These are phyloP conservation scores for Thyridium curvatum DNA, from an alignment of 2,329 filamentous ascomycete genomes.

Conservation along the genomic window DNA sequence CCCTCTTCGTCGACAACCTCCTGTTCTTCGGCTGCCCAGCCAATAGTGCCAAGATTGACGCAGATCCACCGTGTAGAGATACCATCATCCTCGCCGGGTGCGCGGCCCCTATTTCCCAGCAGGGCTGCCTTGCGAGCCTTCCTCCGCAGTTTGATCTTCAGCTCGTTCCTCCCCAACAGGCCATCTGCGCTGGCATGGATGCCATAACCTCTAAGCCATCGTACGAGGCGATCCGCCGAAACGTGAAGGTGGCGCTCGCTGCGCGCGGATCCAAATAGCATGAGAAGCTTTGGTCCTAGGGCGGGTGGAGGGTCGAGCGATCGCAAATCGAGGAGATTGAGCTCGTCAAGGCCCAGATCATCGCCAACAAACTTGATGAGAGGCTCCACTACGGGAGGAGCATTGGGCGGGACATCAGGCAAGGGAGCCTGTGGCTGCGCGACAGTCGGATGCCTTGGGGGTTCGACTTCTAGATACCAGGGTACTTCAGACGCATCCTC, in stretches of 20 bases:
- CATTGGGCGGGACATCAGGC: conserved; percentile 54
- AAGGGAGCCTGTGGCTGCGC: conserved; percentile 38
- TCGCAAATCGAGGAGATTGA: conserved; percentile 77
- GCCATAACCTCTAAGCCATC: conserved; percentile 74
- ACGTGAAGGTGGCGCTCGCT: conserved; percentile 92
- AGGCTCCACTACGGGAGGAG: conserved; percentile 65
- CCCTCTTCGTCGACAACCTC: conserved; percentile 40
- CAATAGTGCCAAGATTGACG: conserved; percentile 73
- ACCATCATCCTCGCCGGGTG: conserved; percentile 68
- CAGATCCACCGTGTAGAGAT: conserved; percentile 95
- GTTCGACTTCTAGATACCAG: conserved; percentile 82
- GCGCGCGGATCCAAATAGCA: conserved; percentile 86
- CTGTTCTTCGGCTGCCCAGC: conserved; percentile 37
- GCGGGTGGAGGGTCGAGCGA: conserved; percentile 79
- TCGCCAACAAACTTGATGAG: conserved; percentile 75
- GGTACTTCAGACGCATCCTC: conserved; percentile 17
- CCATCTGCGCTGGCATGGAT: conserved; percentile 79
- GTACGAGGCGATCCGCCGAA: conserved; percentile 79
- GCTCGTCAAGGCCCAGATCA: conserved; percentile 78
- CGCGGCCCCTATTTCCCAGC: conserved; percentile 62
- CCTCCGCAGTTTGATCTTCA: conserved; percentile 79
- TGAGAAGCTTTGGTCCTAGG: conserved; percentile 80
- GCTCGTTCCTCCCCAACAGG: conserved; percentile 79
- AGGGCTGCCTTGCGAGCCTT: conserved; percentile 78
- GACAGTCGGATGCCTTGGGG: conserved; percentile 43